Base-by-base conservation (phyloP, 257 asterid species). In the Capsicum baccatum region DNA sequence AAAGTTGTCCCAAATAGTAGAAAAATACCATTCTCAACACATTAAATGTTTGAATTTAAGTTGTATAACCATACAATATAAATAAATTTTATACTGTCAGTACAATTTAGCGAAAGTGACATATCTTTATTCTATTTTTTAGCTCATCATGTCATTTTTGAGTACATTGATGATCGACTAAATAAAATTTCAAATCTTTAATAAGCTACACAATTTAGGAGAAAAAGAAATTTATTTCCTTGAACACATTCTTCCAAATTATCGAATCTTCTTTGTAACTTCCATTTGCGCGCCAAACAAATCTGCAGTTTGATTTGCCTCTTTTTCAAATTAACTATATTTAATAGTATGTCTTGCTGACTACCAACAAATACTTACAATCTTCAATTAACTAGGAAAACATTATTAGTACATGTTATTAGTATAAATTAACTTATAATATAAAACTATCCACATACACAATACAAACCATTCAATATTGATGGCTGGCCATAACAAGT, bases 1-100 rank as follows among this genome's bases (percentile, higher is more conserved):
- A 85, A 84, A 64, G 84, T 76, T 81, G 86, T 82, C 86, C 86
- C 81, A 83, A 83, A 85, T 39, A 70, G 87, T 83, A 81, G 87
- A 84, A 85, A 84, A 85, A 78, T 8, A 78, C 54, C 64, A 78
- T 15, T 78, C 14, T 78, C 81, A 78, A 33, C 11, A 26, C 50
- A 52, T 78, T 76, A 50, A 76, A 50, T 71, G 39, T 21, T 52
- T 50, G 63, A 14, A 21, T 50, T 21, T 50, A 76, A 76, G 6
- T 74, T 21, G 10, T 50, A 74, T 26, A 26, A 3, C 6, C 14
- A 2, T 21, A 1, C 5, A 7, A 12, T 26, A 26, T 52, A 52
- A 50, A 52, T 6, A 15, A 3, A 4, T 76, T 52, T 74, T 13
- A 76, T 21, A 13, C 4, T 76, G 48, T 48, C 8, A 19, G 7